Evolutionary conservation across 1,284 basidiomycete genomes (phyloP).

Genomic region (Inonotus hispidus): DNA sequence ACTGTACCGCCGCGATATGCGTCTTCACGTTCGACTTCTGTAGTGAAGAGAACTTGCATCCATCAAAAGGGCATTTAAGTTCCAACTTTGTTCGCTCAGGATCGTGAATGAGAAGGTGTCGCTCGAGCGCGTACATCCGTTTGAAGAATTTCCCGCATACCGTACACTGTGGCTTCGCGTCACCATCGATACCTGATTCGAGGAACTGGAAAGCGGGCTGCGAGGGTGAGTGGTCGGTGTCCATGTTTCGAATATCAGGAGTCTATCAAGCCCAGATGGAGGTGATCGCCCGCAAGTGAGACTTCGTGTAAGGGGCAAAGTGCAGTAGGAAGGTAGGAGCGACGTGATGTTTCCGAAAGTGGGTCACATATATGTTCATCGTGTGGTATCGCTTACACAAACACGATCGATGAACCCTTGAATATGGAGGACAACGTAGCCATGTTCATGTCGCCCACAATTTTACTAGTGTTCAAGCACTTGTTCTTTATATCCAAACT

Average conservation of each 20-base stretch:
- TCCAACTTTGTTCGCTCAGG: not conserved
- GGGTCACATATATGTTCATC: not conserved
- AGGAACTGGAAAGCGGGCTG: not conserved
- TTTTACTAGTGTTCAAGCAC: not conserved
- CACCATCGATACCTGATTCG: not conserved
- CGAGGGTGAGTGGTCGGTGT: not conserved
- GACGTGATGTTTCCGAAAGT: not conserved
- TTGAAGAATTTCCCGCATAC: conserved; percentile 8
- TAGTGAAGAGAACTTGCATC: conserved; percentile 8
- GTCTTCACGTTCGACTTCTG: conserved; percentile 17
- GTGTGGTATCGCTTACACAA: not conserved
- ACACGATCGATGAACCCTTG: not conserved
- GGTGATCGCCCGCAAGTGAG: not conserved
- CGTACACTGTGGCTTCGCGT: not conserved
- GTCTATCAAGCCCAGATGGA: not conserved
- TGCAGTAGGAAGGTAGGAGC: not conserved
- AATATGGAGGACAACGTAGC: not conserved
- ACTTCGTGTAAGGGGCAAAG: not conserved
- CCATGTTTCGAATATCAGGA: not conserved
- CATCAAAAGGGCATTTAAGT: not conserved
- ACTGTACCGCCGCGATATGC: conserved; percentile 17
- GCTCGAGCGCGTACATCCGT: conserved; percentile 6
- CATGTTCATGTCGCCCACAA: not conserved
- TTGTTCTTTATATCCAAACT: not conserved
- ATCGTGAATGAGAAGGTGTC: conserved; percentile 5